These are phyloP conservation scores for Euptelea pleiosperma DNA, from an alignment of 164 flowering plant species.

Conservation along the genomic window DNA sequence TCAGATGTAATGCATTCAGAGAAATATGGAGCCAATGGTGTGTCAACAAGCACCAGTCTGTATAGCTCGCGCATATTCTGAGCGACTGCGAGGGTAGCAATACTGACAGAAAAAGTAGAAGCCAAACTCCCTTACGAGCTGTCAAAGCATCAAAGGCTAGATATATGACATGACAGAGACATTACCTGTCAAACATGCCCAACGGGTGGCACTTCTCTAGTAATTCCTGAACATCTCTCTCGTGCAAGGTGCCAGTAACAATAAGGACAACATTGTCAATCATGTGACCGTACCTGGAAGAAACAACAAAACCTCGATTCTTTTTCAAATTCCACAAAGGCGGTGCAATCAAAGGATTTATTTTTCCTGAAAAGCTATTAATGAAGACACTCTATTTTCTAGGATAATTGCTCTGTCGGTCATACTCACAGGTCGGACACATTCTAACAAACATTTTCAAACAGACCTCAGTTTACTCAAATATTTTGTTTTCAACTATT, in stretches of 20 bases:
- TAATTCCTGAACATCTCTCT: constrained; percentile 98
- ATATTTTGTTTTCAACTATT: no score
- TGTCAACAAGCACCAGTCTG: constrained; percentile 96
- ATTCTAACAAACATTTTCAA: no score
- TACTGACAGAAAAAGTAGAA: constrained; percentile 47
- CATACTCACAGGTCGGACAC: no score
- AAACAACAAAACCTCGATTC: constrained; percentile 5
- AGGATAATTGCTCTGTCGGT: no score
- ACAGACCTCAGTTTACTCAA: no score
- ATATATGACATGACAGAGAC: background rate
- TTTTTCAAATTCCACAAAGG: no score
- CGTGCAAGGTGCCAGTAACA: constrained; percentile 98
- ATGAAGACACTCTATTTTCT: no score
- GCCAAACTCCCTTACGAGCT: background rate
- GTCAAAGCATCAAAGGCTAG: constrained; percentile 1
- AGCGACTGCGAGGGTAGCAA: constrained; percentile 97
- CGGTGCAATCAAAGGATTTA: no score
- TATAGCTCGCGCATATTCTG: constrained; percentile 99
- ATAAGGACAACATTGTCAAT: constrained; percentile 98
- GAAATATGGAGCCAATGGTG: constrained; percentile 98
- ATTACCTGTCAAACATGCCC: constrained; percentile 99
- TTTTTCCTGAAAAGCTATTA: no score
- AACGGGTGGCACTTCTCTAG: constrained; percentile 97
- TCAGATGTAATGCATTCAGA: constrained; percentile 98
- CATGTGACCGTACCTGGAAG: constrained; percentile 95